These are phyloP conservation scores for Passiflora organensis DNA, from an alignment of 345 rosid genomes.

Conservation along the genomic window DNA sequence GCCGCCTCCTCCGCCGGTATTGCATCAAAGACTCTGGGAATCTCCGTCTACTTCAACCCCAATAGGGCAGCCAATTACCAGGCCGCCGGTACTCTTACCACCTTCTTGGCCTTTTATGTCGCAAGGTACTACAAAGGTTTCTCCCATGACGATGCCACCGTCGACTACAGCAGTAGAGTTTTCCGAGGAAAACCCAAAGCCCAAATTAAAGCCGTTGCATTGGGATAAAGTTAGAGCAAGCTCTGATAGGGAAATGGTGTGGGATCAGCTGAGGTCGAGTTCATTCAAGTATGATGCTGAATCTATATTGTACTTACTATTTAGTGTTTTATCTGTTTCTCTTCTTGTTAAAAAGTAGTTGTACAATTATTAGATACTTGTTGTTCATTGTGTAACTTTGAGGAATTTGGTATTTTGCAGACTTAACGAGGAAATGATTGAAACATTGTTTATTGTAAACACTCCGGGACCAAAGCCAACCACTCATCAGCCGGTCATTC, in stretches of 20 bases:
- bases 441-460: slow-evolving; percentile 66
- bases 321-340: neutral
- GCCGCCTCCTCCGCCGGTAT: slow-evolving; percentile 25
- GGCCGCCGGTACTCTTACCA: slow-evolving; percentile 54
- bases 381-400: slow-evolving; percentile 5
- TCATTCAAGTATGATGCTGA: slow-evolving; percentile 59
- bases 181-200: slow-evolving; percentile 44
- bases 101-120: slow-evolving; percentile 65
- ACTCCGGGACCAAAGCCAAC: slow-evolving; percentile 47
- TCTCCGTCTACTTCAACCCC: slow-evolving; percentile 31
- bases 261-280: slow-evolving; percentile 78
- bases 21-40: slow-evolving; percentile 22
- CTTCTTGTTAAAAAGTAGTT: too few relatives aligned
- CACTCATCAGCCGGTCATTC: slow-evolving; percentile 53
- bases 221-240: slow-evolving; percentile 99
- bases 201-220: slow-evolving; percentile 76
- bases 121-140: slow-evolving; percentile 30
- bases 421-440: slow-evolving; percentile 89
- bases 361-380: too few relatives aligned
- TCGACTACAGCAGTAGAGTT: slow-evolving; percentile 26
- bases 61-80: slow-evolving; percentile 33
- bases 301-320: neutral
- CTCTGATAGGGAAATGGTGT: slow-evolving; percentile 96
- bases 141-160: slow-evolving; percentile 43
- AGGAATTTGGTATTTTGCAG: slow-evolving; percentile 37